Base-by-base conservation (phyloP, 306 rosid species). In the Vicia sativa region DNA sequence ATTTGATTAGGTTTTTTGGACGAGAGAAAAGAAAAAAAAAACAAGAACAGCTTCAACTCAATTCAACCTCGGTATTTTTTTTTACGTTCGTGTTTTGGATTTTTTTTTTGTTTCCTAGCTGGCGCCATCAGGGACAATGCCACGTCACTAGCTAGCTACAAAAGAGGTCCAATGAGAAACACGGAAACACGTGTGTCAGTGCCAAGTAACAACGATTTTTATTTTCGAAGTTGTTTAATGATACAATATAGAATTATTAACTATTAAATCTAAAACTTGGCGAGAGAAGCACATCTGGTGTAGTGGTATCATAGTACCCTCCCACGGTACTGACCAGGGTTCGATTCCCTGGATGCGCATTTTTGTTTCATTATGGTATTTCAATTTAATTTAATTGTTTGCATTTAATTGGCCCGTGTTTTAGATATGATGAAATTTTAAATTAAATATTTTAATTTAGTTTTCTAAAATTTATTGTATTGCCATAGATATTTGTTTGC, bases 251-350 rank as follows among this genome's bases (percentile, higher is more conserved):
- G n/a, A n/a, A n/a, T n/a, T n/a, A n/a, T n/a, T n/a, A n/a, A n/a
- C n/a, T n/a, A n/a, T n/a, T n/a, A n/a, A n/a, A n/a, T n/a, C n/a
- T n/a, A n/a, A n/a, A n/a, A n/a, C n/a, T n/a, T n/a, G n/a, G n/a
- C n/a, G n/a, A n/a, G n/a, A n/a, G n/a, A n/a, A 11, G 97, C 95
- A 90, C 96, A 93, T 85, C 95, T 90, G 72, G 98, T 93, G 97
- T 90, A 87, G 98, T 85, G 97, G 96, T 93, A 86, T 93, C 96
- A 89, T 89, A 89, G 96, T 89, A 92, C 98, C 96, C 99, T 93
- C 97, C 97, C 96, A 93, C 96, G 95, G 95, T 90, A 93, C 95
- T 86, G 97, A 90, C 98, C 93, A 70, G 91, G 97, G 96, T 90
- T 88, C 87, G 97, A 90, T 90, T 93, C 92, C 97, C 97, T 73